Evolutionary conservation across 2,329 filamentous ascomycete species (phyloP).

Genomic region (Aspergillus sp.): DNA sequence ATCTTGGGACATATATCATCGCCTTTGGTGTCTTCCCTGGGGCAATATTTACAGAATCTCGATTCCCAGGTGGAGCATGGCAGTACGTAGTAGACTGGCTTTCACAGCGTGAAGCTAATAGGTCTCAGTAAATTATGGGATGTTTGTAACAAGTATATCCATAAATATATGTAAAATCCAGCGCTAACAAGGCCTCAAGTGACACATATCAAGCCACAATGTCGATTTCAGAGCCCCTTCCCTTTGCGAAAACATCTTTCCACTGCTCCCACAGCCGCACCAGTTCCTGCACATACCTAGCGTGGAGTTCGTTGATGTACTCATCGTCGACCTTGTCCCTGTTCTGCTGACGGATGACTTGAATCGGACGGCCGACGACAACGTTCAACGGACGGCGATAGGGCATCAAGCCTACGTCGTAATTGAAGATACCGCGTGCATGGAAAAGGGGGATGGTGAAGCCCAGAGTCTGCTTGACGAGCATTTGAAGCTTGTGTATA

Average conservation of each 20-base stretch:
- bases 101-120: too few relatives aligned
- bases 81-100: too few relatives aligned
- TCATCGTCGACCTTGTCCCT: slow-evolving; percentile 55
- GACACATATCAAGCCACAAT: slow-evolving; percentile 27
- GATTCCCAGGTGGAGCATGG: too few relatives aligned
- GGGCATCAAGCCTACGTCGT: slow-evolving; percentile 92
- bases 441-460: slow-evolving; percentile 90
- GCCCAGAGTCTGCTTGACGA: slow-evolving; percentile 75
- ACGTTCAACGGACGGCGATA: slow-evolving; percentile 82
- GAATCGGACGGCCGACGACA: slow-evolving; percentile 76
- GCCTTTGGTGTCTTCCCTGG: too few relatives aligned
- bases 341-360: slow-evolving; percentile 51
- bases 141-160: too few relatives aligned
- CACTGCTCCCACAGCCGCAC: slow-evolving; percentile 38
- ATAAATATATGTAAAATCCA: too few relatives aligned
- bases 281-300: slow-evolving; percentile 59
- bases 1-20: too few relatives aligned
- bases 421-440: slow-evolving; percentile 89
- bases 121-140: too few relatives aligned
- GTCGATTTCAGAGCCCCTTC: slow-evolving; percentile 36
- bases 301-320: slow-evolving; percentile 74
- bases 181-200: too few relatives aligned
- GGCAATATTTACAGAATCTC: too few relatives aligned
- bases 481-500: slow-evolving; percentile 71
- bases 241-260: slow-evolving; percentile 38